These are phyloP conservation scores for Pisolithus thermaeus DNA, from an alignment of 1,284 basidiomycete genomes.

Conservation along the genomic window DNA sequence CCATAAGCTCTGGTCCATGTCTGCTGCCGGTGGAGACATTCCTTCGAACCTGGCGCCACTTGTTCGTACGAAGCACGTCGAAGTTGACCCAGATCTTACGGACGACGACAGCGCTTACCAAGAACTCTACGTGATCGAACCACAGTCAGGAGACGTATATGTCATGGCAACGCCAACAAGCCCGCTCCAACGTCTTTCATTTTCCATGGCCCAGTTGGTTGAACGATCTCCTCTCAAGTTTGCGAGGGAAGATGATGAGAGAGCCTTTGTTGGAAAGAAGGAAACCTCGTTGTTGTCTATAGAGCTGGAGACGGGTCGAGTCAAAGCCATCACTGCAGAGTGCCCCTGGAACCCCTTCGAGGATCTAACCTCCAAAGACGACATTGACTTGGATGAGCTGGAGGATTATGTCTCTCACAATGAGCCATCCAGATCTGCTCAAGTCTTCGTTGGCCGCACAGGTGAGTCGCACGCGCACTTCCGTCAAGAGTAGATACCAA, in stretches of 20 bases:
- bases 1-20: slow-evolving; percentile 75
- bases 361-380: slow-evolving; percentile 39
- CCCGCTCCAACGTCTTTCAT: slow-evolving; percentile 75
- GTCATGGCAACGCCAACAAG: slow-evolving; percentile 61
- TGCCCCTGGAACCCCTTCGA: slow-evolving; percentile 72
- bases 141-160: slow-evolving; percentile 86
- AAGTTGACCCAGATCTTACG: slow-evolving; percentile 47
- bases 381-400: slow-evolving; percentile 61
- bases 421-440: slow-evolving; percentile 37
- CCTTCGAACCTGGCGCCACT: slow-evolving; percentile 62
- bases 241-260: slow-evolving; percentile 54
- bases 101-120: slow-evolving; percentile 51
- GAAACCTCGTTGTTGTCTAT: slow-evolving; percentile 77
- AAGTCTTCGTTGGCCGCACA: slow-evolving; percentile 77
- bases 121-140: slow-evolving; percentile 88
- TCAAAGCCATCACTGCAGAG: slow-evolving; percentile 74
- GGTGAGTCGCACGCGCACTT: slow-evolving; percentile 42
- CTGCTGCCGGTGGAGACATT: slow-evolving; percentile 43
- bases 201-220: slow-evolving; percentile 83
- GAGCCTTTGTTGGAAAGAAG: slow-evolving; percentile 82
- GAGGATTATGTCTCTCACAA: slow-evolving; percentile 48
- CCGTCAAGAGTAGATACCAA: slow-evolving; percentile 6
- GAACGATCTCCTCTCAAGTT: slow-evolving; percentile 84
- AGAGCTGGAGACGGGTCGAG: slow-evolving; percentile 76
- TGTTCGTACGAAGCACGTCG: slow-evolving; percentile 59